Conservation (phyloP, 192 early-diverging fungal genomes). For the Radiomyces spectabilis region DNA sequence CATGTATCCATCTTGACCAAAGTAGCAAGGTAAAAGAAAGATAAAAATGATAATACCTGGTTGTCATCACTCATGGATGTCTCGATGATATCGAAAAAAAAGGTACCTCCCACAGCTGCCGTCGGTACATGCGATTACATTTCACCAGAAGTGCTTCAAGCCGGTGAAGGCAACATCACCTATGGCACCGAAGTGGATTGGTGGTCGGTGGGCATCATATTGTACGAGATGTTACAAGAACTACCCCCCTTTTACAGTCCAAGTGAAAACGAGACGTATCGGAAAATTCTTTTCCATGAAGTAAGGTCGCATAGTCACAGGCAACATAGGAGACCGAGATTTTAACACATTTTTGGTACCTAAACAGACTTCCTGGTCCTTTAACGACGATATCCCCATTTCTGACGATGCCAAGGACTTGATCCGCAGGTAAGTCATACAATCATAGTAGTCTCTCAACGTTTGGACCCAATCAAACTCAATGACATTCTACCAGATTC, state of each 20-base stretch:
- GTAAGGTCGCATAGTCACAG: conserved; percentile 25
- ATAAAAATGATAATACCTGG: conserved; percentile 33
- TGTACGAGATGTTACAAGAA: conserved; percentile 80
- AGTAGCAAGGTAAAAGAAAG: conserved; percentile 18
- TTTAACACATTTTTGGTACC: neutral
- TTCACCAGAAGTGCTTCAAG: conserved; percentile 89
- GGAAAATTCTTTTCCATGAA: conserved; percentile 77
- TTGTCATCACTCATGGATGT: too few species aligned
- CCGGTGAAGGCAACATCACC: conserved; percentile 60
- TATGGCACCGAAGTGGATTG: conserved; percentile 79
- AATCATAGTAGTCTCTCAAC: neutral
- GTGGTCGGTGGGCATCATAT: conserved; percentile 76
- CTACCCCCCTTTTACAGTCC: conserved; percentile 88
- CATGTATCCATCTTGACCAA: conserved; percentile 61
- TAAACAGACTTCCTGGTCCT: conserved; percentile 2
- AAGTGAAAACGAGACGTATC: conserved; percentile 78
- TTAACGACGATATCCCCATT: conserved; percentile 32
- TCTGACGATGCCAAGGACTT: conserved; percentile 65
- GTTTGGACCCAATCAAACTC: neutral
- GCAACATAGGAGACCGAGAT: neutral
- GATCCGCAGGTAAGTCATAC: conserved; percentile 34
- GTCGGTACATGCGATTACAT: conserved; percentile 86
- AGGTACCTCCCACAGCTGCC: conserved; percentile 55
- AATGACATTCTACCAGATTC: too few species aligned
- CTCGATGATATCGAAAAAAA: conserved; percentile 16